A percentile compares a stretch with the other conserved stretches of the same genome.
phyloP scores from a whole-genome alignment of 345 rosid species.

The Anacardium occidentale region DNA sequence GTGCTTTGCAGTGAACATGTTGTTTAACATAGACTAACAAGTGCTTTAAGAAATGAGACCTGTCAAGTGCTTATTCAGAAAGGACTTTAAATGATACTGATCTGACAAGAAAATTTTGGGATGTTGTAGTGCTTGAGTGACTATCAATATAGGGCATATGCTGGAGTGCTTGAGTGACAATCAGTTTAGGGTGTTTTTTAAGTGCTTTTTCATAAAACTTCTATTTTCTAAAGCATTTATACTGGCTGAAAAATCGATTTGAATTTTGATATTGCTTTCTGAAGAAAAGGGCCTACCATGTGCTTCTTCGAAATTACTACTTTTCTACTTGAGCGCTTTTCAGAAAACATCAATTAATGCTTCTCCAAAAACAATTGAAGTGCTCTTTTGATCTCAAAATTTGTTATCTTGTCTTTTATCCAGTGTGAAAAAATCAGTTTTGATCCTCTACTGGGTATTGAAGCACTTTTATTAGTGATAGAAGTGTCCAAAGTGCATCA shows the following conservation, averaged over 20 bases:
- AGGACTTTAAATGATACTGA: not conserved
- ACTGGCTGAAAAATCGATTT: no score
- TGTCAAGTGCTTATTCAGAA: not conserved
- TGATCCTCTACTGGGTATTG: not conserved
- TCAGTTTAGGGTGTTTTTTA: no score
- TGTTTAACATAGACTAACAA: not conserved
- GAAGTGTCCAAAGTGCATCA: not conserved
- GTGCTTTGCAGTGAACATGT: not conserved
- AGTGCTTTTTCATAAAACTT: no score
- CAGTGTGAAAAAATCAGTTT: not conserved
- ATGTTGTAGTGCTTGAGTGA: no score
- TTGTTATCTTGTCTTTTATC: not conserved
- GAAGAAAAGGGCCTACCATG: no score
- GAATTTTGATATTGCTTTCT: no score
- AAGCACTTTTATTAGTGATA: not conserved
- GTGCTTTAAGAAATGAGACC: not conserved
- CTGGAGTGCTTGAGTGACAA: no score
- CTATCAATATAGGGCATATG: no score
- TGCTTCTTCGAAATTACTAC: no score
- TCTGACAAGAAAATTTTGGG: not conserved
- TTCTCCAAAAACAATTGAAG: not conserved
- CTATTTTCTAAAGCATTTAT: no score
- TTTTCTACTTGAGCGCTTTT: not conserved
- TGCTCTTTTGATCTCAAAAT: not conserved
- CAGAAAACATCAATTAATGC: not conserved